Base-by-base conservation (phyloP, 257 asterid species). In the Mitragyna speciosa region DNA sequence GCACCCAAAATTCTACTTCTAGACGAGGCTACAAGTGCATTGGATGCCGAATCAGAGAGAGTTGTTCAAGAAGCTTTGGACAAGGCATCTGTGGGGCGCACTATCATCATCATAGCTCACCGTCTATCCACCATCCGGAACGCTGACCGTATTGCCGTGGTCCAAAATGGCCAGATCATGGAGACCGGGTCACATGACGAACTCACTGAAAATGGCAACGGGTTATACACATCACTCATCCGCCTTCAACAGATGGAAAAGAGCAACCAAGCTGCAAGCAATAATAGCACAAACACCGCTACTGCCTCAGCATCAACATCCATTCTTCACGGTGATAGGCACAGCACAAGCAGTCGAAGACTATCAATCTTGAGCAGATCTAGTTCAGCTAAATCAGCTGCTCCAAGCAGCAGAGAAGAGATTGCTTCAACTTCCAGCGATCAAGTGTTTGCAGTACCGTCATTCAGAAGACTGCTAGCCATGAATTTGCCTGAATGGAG, bases 401-500 rank as follows among this genome's bases (percentile, higher is more conserved):
- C 80, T 2, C 88, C 80, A 7, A 81, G 77, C 83, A 80, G 83
- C 2, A 85, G 78, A 30, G 73, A 22, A 30, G 90, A 83, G 47
- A 67, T 51, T 33, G 80, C 51, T 12, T 52, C 10, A 33, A 63
- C 47, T 71, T 9, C 86, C 11, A 65, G 31, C 11, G 90, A 90
- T 67, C 90, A 94, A 72, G 90, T 77, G 19, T 78, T 86, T n/a
- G 82, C 82, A 0, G 87, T 85, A 0, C 98, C 98, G 5, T 95
- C 99, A 1, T 91, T 95, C 58, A 81, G 84, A 74, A 82, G 98
- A 72, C 56, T 95, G 15, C 75, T 95, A 19, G 97, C 97, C 2
- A 91, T 93, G 99, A 95, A 95, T 84, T 61, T 81, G 76, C 98
- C 99, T 1, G 99, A 95, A 71, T 95, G 98, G 99, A 92, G 82